phyloP scores from a whole-genome alignment of 164 flowering plant genomes.

The Litsea cubeba region DNA sequence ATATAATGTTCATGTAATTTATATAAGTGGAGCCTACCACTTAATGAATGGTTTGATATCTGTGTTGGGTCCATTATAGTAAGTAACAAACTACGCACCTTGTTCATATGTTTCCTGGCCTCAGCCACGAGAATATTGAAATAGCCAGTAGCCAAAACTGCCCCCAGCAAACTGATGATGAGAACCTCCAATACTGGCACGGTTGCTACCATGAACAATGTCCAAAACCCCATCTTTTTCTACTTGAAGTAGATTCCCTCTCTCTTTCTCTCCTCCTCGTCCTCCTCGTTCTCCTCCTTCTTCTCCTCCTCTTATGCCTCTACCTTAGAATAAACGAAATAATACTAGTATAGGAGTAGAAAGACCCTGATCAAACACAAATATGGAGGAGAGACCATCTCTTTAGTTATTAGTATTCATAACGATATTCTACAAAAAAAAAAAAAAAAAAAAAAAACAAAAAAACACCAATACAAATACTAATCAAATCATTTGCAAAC shows the following conservation, averaged over 20 bases:
- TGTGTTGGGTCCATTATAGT: background rate
- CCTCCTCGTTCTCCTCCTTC: background rate
- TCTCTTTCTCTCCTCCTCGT: background rate
- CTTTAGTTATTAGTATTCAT: too few species aligned
- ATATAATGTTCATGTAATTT: too few species aligned
- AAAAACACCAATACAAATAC: background rate
- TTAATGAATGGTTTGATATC: too few species aligned
- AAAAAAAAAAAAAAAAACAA: background rate
- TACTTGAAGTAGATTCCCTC: background rate
- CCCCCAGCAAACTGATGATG: slow-evolving; percentile 62
- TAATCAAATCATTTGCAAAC: too few species aligned
- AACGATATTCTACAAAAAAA: background rate
- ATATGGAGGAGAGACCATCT: too few species aligned
- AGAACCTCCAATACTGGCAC: slow-evolving; percentile 79
- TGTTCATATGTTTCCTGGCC: slow-evolving; percentile 63
- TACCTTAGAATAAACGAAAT: background rate
- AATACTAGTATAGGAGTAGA: background rate
- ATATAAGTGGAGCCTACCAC: too few species aligned
- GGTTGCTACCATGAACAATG: slow-evolving; percentile 61
- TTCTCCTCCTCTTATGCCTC: background rate
- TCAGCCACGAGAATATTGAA: slow-evolving; percentile 56
- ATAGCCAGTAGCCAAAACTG: slow-evolving; percentile 59
- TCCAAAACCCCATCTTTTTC: slow-evolving; percentile 66
- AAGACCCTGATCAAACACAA: background rate
- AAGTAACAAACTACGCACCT: slow-evolving; percentile 30